A percentile compares a stretch with the other conserved stretches of the same genome.
Conservation (phyloP, 768 basidiomycete species). For the Rhizopogon roseolus region DNA sequence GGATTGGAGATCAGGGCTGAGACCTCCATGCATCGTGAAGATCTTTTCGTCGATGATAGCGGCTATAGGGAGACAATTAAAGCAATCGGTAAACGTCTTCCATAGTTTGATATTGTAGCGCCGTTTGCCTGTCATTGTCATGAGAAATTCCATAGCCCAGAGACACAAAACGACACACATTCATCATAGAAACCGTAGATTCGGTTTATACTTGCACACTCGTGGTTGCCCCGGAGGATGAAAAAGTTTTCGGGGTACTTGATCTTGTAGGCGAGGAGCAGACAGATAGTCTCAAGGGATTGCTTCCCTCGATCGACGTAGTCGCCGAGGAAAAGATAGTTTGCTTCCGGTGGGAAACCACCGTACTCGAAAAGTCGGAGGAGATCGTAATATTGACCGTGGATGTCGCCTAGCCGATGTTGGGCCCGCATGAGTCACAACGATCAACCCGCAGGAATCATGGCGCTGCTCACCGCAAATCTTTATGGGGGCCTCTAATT, state of each 20-base stretch:
- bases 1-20: constrained; percentile 95
- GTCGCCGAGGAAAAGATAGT: constrained; percentile 99
- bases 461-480: constrained; percentile 79
- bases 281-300: constrained; percentile 98
- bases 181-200: constrained; percentile 99
- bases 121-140: constrained; percentile 75
- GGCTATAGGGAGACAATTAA: constrained; percentile 98
- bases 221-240: constrained; percentile 97
- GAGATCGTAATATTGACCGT: constrained; percentile 99
- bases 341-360: constrained; percentile 99
- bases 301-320: constrained; percentile 99
- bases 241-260: constrained; percentile 99
- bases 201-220: constrained; percentile 98
- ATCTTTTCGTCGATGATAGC: constrained; percentile 99
- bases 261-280: constrained; percentile 99
- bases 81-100: constrained; percentile 99
- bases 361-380: constrained; percentile 98
- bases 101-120: constrained; percentile 99
- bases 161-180: constrained; percentile 54
- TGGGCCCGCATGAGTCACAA: constrained; percentile 19
- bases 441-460: constrained; percentile 6
- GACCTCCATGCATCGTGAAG: constrained; percentile 98
- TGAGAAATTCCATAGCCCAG: constrained; percentile 8
- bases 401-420: constrained; percentile 78
- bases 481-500: constrained; percentile 99